phyloP scores from a whole-genome alignment of 495 filamentous ascomycete genomes.

The Daldinia childiae region DNA sequence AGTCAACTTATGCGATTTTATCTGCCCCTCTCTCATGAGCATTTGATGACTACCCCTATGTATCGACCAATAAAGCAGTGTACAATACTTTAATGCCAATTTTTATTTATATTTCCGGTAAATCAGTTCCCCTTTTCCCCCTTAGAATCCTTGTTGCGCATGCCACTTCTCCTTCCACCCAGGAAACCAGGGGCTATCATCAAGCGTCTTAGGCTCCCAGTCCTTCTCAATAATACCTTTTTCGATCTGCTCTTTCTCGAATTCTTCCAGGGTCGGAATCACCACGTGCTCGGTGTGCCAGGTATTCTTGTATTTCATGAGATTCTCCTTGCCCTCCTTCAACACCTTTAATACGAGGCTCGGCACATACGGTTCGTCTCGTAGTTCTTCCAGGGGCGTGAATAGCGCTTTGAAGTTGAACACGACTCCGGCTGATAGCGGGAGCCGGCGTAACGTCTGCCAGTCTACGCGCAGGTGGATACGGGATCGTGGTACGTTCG shows the following conservation, averaged over 20 bases:
- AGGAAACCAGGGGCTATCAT: constrained; percentile 82
- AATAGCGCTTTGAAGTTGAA: constrained; percentile 96
- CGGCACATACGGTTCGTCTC: constrained; percentile 79
- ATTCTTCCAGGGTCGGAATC: constrained; percentile 73
- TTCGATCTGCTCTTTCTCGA: constrained; percentile 73
- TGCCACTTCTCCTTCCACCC: constrained; percentile 89
- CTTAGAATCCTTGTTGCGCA: constrained; percentile 71
- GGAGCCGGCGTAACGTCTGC: constrained; percentile 87
- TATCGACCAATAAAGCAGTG: background rate
- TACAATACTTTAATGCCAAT: background rate
- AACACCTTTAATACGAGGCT: constrained; percentile 72
- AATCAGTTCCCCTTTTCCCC: background rate
- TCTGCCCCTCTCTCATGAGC: background rate
- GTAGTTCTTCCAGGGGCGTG: constrained; percentile 76
- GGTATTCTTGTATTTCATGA: constrained; percentile 88
- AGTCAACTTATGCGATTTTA: background rate
- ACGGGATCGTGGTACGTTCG: constrained; percentile 65
- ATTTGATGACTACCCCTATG: background rate
- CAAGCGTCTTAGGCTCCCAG: constrained; percentile 81
- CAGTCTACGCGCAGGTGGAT: constrained; percentile 86
- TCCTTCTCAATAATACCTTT: constrained; percentile 67
- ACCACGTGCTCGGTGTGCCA: constrained; percentile 84
- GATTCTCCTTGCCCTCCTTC: constrained; percentile 72
- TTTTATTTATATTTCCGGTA: background rate
- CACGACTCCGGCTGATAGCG: constrained; percentile 76